Conservation (phyloP, 2,329 filamentous ascomycete genomes). For the Knufia fluminis region DNA sequence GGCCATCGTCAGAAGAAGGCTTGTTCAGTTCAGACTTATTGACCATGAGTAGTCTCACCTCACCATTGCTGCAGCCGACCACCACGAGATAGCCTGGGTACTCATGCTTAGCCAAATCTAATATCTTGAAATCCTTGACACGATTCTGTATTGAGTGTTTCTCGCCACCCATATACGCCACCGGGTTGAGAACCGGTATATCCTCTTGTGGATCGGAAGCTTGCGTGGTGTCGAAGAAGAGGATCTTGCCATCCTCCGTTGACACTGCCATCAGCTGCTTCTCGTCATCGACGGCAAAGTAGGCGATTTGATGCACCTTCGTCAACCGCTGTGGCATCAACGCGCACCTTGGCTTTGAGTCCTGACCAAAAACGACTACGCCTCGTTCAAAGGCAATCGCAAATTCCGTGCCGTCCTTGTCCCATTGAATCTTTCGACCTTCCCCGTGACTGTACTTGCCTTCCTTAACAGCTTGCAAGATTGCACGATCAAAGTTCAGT, state of each 20-base stretch:
- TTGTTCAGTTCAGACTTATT: conserved; percentile 25
- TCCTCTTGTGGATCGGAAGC: conserved; percentile 36
- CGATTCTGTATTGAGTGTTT: conserved; percentile 57
- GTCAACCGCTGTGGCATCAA: conserved; percentile 58
- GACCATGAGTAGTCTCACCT: conserved; percentile 68
- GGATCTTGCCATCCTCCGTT: conserved; percentile 79
- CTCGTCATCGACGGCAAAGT: conserved; percentile 49
- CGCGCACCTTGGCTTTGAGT: conserved; percentile 70
- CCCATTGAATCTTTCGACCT: conserved; percentile 74
- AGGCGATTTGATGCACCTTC: conserved; percentile 76
- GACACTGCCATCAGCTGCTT: conserved; percentile 57
- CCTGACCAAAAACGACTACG: conserved; percentile 66
- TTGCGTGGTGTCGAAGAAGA: conserved; percentile 64
- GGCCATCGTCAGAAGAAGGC: conserved; percentile 17
- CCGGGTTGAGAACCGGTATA: conserved; percentile 51
- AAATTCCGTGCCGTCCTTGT: conserved; percentile 67
- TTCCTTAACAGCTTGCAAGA: conserved; percentile 68
- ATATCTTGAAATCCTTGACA: conserved; percentile 78
- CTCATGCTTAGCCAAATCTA: conserved; percentile 20
- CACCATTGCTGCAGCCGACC: conserved; percentile 76
- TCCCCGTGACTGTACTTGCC: conserved; percentile 69
- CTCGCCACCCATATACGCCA: conserved; percentile 72
- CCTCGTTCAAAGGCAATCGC: conserved; percentile 83
- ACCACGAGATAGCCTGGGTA: conserved; percentile 48
- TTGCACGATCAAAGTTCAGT: conserved; percentile 67